Conservation (phyloP, 225 moss, liverwort and hornwort genomes). For the Pleurozium schreberi region DNA sequence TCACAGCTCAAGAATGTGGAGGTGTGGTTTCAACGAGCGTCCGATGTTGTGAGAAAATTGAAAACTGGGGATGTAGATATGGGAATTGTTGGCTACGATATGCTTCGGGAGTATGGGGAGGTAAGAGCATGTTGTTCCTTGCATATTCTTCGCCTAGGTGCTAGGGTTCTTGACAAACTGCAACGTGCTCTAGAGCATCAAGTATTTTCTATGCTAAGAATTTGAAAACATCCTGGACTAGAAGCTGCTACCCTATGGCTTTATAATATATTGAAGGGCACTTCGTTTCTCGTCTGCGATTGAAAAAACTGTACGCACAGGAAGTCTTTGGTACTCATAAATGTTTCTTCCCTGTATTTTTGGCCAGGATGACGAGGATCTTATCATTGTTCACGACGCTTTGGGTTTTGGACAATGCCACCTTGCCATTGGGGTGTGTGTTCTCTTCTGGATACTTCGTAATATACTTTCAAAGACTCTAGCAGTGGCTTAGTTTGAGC, state of each 20-base stretch:
- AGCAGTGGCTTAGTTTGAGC: not conserved
- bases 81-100: conserved; percentile 97
- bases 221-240: not conserved
- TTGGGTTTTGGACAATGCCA: conserved; percentile 92
- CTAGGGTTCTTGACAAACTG: not conserved
- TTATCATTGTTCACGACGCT: conserved; percentile 75
- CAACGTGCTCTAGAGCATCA: not conserved
- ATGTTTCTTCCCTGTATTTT: not conserved
- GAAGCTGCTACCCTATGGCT: not conserved
- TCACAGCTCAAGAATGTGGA: conserved; percentile 82
- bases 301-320: not conserved
- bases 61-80: conserved; percentile 90
- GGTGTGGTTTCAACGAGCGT: conserved; percentile 98
- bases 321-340: not conserved
- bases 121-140: conserved; percentile 1
- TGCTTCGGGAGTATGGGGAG: conserved; percentile 97
- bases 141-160: not conserved
- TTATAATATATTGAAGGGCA: not conserved
- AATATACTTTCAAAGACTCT: not conserved
- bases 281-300: not conserved
- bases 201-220: not conserved
- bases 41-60: conserved; percentile 89
- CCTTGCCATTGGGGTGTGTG: conserved; percentile 71
- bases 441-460: not conserved
- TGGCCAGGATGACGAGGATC: conserved; percentile 67